Base-by-base conservation (phyloP, 2,329 filamentous ascomycete genomes). In the Fusarium avenaceum region DNA sequence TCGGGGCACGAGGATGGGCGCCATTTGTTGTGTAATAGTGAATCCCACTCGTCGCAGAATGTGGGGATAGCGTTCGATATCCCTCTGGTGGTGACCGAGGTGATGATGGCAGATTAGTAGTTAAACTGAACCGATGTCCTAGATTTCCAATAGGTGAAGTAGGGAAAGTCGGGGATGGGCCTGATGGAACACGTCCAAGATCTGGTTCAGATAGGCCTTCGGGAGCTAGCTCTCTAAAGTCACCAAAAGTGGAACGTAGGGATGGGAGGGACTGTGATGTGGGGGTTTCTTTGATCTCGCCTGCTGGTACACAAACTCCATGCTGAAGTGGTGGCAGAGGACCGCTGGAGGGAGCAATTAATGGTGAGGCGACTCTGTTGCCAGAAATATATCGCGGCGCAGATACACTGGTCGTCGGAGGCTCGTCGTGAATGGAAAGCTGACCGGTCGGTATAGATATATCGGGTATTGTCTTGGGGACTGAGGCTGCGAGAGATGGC, bases 21-120 rank as follows among this genome's bases (percentile, higher is more conserved):
- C 73, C 75, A 55, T 73, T 78, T 26, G 71, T 57, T 48, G 74
- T 55, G 57, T 76, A 72, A 57, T 81, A 81, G 63, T 80, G 82
- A 15, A 78, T 79, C 40, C 80, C 74, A 15, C 74, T 74, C n/a
- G 79, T 72, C 9, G 82, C 61, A 5, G 80, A 80, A 44, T 80
- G 80, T 4, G 85, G 84, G 10, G 85, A 87, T 15, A 85, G 78
- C 38, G 81, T 81, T 60, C 78, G 77, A 60, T 81, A 85, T 19
- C 73, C 75, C 19, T 86, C 83, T 51, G 82, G 80, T 17, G 85
- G 83, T 5, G 85, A 87, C 15, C 83, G 79, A 3, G 85, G 84
- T 13, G 86, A 83, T 20, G 85, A 79, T 20, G 72, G 63, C 58
- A 76, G 75, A 32, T 67, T 70, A 13, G 67, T 65, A 10, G 76